phyloP scores from a whole-genome alignment of 208 protist species.

The Crithidia bombi region DNA sequence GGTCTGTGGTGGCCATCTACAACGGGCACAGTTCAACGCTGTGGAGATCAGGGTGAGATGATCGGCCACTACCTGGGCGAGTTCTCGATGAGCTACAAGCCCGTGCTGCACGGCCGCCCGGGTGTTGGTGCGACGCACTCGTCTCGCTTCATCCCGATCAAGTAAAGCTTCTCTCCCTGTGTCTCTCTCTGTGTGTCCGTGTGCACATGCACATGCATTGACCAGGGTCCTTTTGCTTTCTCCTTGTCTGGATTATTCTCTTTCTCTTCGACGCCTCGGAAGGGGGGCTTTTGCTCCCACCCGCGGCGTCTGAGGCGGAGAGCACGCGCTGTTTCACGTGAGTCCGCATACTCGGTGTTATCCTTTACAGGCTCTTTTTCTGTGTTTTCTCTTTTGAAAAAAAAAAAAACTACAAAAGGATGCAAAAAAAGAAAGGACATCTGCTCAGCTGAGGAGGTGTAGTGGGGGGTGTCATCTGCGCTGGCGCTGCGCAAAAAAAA shows the following conservation, averaged over 20 bases:
- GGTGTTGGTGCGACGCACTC: slow-evolving; percentile 99
- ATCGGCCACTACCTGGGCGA: slow-evolving; percentile 99
- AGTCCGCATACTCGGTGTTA: slow-evolving; percentile 13
- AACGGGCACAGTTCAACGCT: slow-evolving; percentile 99
- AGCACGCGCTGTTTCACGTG: neutral
- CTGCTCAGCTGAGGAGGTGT: too few species aligned
- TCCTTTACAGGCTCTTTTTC: neutral
- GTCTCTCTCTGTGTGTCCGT: too few species aligned
- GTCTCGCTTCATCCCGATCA: slow-evolving; percentile 89
- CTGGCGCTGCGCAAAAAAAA: too few species aligned
- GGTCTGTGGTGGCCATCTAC: slow-evolving; percentile 99
- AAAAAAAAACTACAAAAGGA: too few species aligned
- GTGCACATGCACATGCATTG: too few species aligned
- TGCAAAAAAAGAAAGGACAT: neutral
- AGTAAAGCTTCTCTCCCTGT: slow-evolving; percentile 25
- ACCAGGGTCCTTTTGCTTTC: too few species aligned
- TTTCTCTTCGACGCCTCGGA: too few species aligned
- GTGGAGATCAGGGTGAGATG: slow-evolving; percentile 99
- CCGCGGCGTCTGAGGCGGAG: neutral
- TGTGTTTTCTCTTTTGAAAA: slow-evolving; percentile 15
- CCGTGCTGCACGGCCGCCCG: slow-evolving; percentile 98
- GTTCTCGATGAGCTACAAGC: slow-evolving; percentile 99
- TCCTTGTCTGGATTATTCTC: too few species aligned
- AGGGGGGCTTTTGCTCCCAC: neutral
- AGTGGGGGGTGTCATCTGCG: too few species aligned